phyloP scores from a whole-genome alignment of 192 early-diverging fungal genomes.

The Backusella westeae region DNA sequence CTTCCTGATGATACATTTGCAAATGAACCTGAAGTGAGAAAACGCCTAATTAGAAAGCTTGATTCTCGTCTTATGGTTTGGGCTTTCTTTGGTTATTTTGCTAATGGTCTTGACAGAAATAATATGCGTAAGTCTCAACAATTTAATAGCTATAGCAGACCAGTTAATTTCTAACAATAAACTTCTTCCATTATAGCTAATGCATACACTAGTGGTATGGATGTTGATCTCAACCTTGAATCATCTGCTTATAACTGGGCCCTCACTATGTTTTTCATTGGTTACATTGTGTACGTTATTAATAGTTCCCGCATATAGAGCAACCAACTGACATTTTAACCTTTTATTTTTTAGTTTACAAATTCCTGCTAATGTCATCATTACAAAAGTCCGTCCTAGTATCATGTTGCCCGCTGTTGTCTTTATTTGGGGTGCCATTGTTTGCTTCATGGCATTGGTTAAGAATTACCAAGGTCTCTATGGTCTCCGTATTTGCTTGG shows the following conservation, averaged over 20 bases:
- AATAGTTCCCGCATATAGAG: not conserved
- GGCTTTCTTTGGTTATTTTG: conserved; percentile 38
- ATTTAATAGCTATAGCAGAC: not conserved
- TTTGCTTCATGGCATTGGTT: conserved; percentile 27
- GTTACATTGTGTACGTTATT: conserved; percentile 34
- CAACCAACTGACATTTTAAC: not conserved
- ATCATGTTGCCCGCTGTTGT: conserved; percentile 24
- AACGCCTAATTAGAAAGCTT: conserved; percentile 18
- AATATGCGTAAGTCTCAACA: conserved; percentile 22
- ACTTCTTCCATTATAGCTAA: conserved; percentile 10
- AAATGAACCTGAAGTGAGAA: conserved; percentile 7
- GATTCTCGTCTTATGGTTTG: conserved; percentile 35
- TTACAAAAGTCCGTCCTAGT: conserved; percentile 27
- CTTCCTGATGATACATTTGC: not conserved
- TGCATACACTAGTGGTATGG: conserved; percentile 37
- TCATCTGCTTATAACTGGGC: conserved; percentile 54
- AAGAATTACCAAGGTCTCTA: conserved; percentile 28
- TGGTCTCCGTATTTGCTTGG: conserved; percentile 34
- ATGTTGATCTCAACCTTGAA: conserved; percentile 40
- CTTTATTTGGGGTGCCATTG: conserved; percentile 23
- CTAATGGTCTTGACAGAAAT: conserved; percentile 36
- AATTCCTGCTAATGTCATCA: conserved; percentile 27
- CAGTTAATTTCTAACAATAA: not conserved
- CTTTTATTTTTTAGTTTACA: conserved; percentile 15
- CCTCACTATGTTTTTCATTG: conserved; percentile 66